Conservation (phyloP, 1,284 basidiomycete species). For the Gymnopus androsaceus region DNA sequence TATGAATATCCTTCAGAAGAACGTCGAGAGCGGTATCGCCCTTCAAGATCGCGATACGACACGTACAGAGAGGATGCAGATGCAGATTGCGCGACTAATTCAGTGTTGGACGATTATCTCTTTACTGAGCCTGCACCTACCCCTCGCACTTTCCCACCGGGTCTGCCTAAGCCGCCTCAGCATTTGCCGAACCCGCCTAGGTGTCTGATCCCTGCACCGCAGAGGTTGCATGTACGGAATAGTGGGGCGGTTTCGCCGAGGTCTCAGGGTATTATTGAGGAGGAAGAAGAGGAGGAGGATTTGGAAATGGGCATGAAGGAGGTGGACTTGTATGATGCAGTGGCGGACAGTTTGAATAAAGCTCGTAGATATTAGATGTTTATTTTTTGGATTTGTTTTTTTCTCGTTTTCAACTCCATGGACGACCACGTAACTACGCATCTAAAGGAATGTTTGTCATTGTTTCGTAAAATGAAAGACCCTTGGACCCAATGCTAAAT, state of each 20-base stretch:
- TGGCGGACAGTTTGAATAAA: constrained; percentile 15
- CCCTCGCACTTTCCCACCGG: not conserved
- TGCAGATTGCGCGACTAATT: constrained; percentile 12
- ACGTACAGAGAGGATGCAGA: not conserved
- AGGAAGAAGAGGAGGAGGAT: constrained; percentile 3
- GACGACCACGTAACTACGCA: no score
- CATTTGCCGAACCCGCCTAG: constrained; percentile 2
- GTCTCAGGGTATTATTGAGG: not conserved
- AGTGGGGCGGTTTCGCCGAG: not conserved
- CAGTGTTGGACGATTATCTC: constrained; percentile 17
- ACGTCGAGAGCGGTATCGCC: not conserved
- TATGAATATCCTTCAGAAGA: not conserved
- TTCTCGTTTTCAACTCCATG: no score
- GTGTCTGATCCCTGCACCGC: constrained; percentile 20
- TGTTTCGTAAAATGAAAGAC: no score
- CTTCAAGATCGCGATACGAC: not conserved
- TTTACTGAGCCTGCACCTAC: constrained; percentile 2
- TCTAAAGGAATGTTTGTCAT: no score
- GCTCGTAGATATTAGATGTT: not conserved
- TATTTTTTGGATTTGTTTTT: not conserved
- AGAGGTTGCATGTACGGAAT: constrained; percentile 17
- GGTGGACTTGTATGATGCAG: constrained; percentile 19
- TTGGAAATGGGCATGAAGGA: constrained; percentile 8
- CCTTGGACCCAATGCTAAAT: no score
- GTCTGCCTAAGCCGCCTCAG: not conserved